Evolutionary conservation across 1,284 basidiomycete genomes (phyloP), one percentile per base, ranked within the genome.

Genomic region (Boletus albobrunnescens): DNA sequence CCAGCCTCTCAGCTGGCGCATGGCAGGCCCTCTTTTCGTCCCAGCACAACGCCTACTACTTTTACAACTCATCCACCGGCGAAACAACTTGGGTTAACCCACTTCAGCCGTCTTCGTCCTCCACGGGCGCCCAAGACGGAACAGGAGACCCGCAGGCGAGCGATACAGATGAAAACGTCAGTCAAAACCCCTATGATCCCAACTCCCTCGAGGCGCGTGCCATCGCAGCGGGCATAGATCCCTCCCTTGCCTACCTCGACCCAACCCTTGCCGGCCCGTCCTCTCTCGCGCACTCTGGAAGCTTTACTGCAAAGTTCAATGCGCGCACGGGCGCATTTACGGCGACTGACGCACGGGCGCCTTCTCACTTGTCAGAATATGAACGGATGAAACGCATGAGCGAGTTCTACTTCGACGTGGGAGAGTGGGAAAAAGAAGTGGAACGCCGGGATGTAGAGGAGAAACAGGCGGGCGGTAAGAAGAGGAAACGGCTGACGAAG

Each of bases 21-120:
- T 94, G 91, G 91, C 91, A 93, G 67, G 91, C 91, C 22, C 80
- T 94, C 32, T 94, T 80, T 74, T 84, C 91, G 1, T 79, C 88
- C 1, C 76, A 84, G 50, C 81, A 89, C 70, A 87, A 81, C 67
- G 79, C 87, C 14, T 94, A 92, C 72, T 94, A 94, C 69, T 94
- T 94, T 71, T 90, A 81, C 78, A 94, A 94, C 69, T 56, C 81
- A 12, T 67, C 71, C 47, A 91, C 89, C 0, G 75, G 84, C 50
- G 82, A 92, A 69, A 93, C 91, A 28, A 94, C 92, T 19, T 94
- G 92, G 92, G 74, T 74, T 32, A 94, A 94, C 61, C 91, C 91
- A 7, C 75, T 94, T 31, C 71, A 78, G 46, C 66, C 71, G 9
- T 28, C 61, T 14, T 50, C 61, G 40, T 55, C 61, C 22, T 58